phyloP scores from a whole-genome alignment of 2,329 filamentous ascomycete species.

The Fusarium burgessii region DNA sequence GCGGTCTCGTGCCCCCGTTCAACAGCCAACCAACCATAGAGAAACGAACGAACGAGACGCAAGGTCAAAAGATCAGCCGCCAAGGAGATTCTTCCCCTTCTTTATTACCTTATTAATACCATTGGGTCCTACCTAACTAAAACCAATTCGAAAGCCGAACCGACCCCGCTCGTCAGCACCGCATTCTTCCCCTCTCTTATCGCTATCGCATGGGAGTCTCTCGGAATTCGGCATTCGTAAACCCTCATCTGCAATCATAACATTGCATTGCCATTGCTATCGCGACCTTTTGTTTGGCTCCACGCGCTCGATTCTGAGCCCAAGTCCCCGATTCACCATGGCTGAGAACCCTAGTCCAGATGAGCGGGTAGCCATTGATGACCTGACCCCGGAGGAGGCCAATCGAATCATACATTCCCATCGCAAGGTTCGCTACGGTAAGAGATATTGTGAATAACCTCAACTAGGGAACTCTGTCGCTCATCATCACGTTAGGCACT shows the following conservation, averaged over 20 bases:
- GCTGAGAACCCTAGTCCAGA: slow-evolving; percentile 59
- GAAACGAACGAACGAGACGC: not conserved
- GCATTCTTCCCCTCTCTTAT: slow-evolving; percentile 38
- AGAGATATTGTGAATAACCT: slow-evolving; percentile 47
- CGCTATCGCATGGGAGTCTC: slow-evolving; percentile 43
- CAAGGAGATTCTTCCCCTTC: slow-evolving; percentile 14
- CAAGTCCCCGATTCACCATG: slow-evolving; percentile 53
- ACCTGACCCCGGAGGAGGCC: slow-evolving; percentile 73
- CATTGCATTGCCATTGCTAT: slow-evolving; percentile 39
- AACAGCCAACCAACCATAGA: slow-evolving; percentile 23
- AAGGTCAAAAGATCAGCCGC: slow-evolving; percentile 21
- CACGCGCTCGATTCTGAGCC: slow-evolving; percentile 35
- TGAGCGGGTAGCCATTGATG: slow-evolving; percentile 62
- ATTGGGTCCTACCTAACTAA: not conserved
- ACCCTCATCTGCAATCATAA: slow-evolving; percentile 45
- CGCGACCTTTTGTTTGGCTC: slow-evolving; percentile 44
- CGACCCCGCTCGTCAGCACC: slow-evolving; percentile 40
- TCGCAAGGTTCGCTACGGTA: slow-evolving; percentile 76
- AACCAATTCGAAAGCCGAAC: slow-evolving; percentile 41
- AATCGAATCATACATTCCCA: slow-evolving; percentile 77
- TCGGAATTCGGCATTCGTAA: slow-evolving; percentile 55
- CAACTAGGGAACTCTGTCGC: slow-evolving; percentile 13
- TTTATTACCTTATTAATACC: slow-evolving; percentile 13
- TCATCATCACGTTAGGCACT: slow-evolving; percentile 59
- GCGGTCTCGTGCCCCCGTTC: slow-evolving; percentile 16